Base-by-base conservation (phyloP, 352 stramenopile genomes). In the Pythium plurisporium region DNA sequence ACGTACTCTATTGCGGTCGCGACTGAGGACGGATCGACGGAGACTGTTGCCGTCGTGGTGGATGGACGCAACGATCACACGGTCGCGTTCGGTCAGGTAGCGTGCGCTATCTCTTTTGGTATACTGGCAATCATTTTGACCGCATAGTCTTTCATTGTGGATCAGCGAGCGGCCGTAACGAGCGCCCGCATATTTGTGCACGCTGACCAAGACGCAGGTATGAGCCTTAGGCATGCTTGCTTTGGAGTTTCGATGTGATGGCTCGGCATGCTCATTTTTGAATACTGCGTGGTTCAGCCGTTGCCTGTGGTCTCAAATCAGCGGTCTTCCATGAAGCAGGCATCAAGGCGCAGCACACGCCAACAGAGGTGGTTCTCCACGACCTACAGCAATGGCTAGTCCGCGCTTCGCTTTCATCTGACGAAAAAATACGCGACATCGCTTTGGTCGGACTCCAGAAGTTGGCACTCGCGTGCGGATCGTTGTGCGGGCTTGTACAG, bases 381-480 rank as follows among this genome's bases (percentile, higher is more conserved):
- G 73, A 82, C 46, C 69, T 94, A 3, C 74, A 91, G 41, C 49
- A 73, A 25, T 95, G 86, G 86, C 63, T 95, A 1, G 53, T 87
- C 17, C 49, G 77, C 34, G 81, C 82, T 10, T 77, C 82, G 6
- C 52, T 79, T 6, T 93, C 82, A 10, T 34, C 64, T 4, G 63
- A 65, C 1, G 38, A 62, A 29, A 62, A 74, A 23, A 63, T 92
- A 8, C 78, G 86, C 29, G 77, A 91, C 48, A 68, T 87, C 4
- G 76, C 83, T 0, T 55, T 92, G 8, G 46, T 79, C 48, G 79
- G 74, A 15, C 62, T 93, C 1, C 68, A 91, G 40, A 75, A 69
- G 20, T 29, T 95, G 23, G 67, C 74, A 19, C 71, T 95, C 7
- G 77, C 81, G 26, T 93, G 80, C 11, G 86, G 86, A 12, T 95